Base-by-base conservation (phyloP, 2,329 filamentous ascomycete genomes). In the Apiospora aurea region DNA sequence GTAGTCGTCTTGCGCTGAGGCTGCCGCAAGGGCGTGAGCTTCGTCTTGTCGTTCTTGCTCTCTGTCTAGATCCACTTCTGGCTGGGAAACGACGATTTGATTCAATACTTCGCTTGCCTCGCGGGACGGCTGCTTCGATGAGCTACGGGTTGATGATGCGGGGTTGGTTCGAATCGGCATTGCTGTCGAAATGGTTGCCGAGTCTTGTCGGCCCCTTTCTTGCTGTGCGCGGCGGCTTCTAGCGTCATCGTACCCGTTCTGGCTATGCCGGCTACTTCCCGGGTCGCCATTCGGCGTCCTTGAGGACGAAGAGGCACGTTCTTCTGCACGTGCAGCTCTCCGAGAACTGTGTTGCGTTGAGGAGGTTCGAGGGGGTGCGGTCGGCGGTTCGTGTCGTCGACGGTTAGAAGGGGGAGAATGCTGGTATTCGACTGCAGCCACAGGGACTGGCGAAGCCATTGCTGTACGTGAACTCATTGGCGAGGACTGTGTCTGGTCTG, bases 81-180 rank as follows among this genome's bases (percentile, higher is more conserved):
- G 93, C 76, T 94, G 92, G 69, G 92, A 93, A 38, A 95, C 89
- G 74, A 96, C 86, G 74, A 95, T 90, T 73, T 93, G 90, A 80
- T 93, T 94, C 74, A 97, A 88, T 44, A 94, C 91, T 71, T 95
- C 91, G 81, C 92, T 95, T 71, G 93, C 91, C 80, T 97, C 94
- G 72, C 93, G 90, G 18, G 91, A 89, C 16, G 93, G 86, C 57
- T 87, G 88, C 24, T 87, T 88, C 49, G 89, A 84, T 51, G 87
- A 88, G 72, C 88, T 86, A 67, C 87, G 82, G 49, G 82, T 79
- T 67, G 78, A 81, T 75, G 73, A 82, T 73, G 79, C 82, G 67
- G 77, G 75, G 72, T 83, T 82, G 67, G 81, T 81, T 71, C 87
- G 85, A 69, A 87, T 82, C 16, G 87, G 85, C 72, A 88, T 81